Evolutionary conservation across 176 grass and related monocot species (phyloP), one percentile per base, ranked within the genome.

Genomic region (sorghum (Sorghum bicolor)): DNA sequence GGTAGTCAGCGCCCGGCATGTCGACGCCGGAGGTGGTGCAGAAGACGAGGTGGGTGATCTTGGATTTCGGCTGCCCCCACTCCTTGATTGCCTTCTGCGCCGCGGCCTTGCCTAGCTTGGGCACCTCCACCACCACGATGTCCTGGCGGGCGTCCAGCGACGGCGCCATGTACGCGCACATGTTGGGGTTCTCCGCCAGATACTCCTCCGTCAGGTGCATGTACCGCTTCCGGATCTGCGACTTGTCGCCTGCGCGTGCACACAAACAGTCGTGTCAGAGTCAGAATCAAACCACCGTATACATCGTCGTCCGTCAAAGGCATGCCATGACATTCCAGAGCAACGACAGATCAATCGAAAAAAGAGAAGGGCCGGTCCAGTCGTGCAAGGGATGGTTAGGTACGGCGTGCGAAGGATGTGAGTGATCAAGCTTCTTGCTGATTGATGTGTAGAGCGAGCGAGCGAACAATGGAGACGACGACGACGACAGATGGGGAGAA

Each of bases 1-100:
- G 92, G 86, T 92, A 97, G 81, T 97, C 95, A 20, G 95, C 95
- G 12, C 94, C 94, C 0, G 94, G 94, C 92, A 97, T 97, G 88
- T 92, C 92, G 10, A 94, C 94, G 64, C 94, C 95, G 30, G 86
- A 87, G 12, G 92, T 97, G 47, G 92, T 97, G 88, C 95, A 97
- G 88, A 97, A 97, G 75, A 97, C 67, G 28, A 97, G 76, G 86
- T 97, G 95, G 14, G 95, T 97, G 81, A 97, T 92, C 33, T 47
- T 53, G 6, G 95, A 97, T 3, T 88, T 78, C 15, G 95, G 90
- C 77, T 89, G 95, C 5, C 95, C 95, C 95, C 92, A 97, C 47
- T 97, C 95, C 86, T 94, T 97, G 88, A 97, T 83, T 7, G 92
- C 92, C 88, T 97, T 97, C 74, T 85, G 86, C 5, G 95, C 95